Evolutionary conservation across 257 asterid species (phyloP).

Genomic region (Voacanga thouarsii): DNA sequence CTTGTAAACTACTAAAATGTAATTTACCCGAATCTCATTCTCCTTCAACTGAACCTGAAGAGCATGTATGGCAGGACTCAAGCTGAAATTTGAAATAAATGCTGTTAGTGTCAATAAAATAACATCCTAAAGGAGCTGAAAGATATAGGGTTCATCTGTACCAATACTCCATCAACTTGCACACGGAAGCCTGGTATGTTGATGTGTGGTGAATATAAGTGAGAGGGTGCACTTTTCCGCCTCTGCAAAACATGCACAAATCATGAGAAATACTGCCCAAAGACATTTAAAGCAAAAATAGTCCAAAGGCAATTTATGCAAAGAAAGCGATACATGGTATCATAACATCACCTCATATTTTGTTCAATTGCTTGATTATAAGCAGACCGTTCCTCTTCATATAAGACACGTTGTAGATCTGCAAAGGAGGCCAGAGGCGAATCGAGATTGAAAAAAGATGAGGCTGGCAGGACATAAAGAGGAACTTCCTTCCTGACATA

Average conservation of each 20-base stretch:
- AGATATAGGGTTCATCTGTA: conserved; percentile 17
- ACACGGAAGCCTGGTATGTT: conserved; percentile 96
- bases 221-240: conserved; percentile 80
- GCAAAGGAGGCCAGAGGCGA: conserved; percentile 73
- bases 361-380: conserved; percentile 71
- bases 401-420: conserved; percentile 74
- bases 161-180: conserved; percentile 98
- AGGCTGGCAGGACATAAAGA: conserved; percentile 70
- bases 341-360: conserved; percentile 52
- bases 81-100: conserved; percentile 47
- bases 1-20: background rate
- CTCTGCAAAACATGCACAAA: conserved; percentile 38
- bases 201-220: conserved; percentile 88
- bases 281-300: background rate
- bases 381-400: conserved; percentile 90
- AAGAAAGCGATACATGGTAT: background rate
- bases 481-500: conserved; percentile 86
- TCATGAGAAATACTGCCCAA: background rate
- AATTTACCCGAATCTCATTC: conserved; percentile 77
- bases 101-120: conserved; percentile 18
- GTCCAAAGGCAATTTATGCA: background rate
- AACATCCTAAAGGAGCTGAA: conserved; percentile 2
- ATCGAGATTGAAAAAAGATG: conserved; percentile 63
- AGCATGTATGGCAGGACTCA: conserved; percentile 81
- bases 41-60: conserved; percentile 91